phyloP scores from a whole-genome alignment of 768 basidiomycete genomes.

The Asterophora lycoperdoides region DNA sequence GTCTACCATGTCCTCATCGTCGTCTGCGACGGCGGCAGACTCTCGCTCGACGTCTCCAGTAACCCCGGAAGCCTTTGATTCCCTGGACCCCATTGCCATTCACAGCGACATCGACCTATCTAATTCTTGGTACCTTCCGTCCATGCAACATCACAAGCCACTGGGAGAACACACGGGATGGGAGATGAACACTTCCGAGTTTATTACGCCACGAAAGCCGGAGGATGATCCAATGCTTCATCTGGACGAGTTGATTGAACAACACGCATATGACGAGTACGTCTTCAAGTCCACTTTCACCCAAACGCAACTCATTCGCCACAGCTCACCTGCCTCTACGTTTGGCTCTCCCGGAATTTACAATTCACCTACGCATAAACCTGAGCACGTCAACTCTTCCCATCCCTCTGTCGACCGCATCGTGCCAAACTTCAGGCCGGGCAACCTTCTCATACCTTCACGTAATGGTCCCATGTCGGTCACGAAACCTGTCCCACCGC shows the following conservation, averaged over 20 bases:
- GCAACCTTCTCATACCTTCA: slow-evolving; percentile 29
- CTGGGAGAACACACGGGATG: slow-evolving; percentile 36
- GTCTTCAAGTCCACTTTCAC: slow-evolving; percentile 24
- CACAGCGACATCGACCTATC: slow-evolving; percentile 43
- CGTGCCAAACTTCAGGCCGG: slow-evolving; percentile 27
- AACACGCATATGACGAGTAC: slow-evolving; percentile 74
- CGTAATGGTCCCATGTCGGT: slow-evolving; percentile 38
- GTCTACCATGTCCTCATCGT: slow-evolving; percentile 53
- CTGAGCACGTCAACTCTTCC: slow-evolving; percentile 17
- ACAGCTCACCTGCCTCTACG: slow-evolving; percentile 33
- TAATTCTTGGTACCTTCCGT: slow-evolving; percentile 56
- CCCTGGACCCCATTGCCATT: slow-evolving; percentile 44
- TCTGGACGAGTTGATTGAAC: slow-evolving; percentile 70
- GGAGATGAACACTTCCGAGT: slow-evolving; percentile 37
- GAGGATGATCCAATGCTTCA: slow-evolving; percentile 56
- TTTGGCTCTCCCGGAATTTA: slow-evolving; percentile 28
- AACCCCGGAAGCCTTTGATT: slow-evolving; percentile 63
- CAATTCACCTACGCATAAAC: slow-evolving; percentile 28
- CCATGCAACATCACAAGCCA: slow-evolving; percentile 37
- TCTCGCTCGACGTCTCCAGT: slow-evolving; percentile 72
- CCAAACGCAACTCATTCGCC: slow-evolving; percentile 13
- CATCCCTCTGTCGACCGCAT: slow-evolving; percentile 18
- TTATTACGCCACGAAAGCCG: slow-evolving; percentile 38
- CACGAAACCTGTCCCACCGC: slow-evolving; percentile 68
- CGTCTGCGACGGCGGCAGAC: slow-evolving; percentile 47